A percentile compares a stretch with the other conserved stretches of the same genome.
Conservation (phyloP, 352 stramenopile species). For the Phytophthora litchii region DNA sequence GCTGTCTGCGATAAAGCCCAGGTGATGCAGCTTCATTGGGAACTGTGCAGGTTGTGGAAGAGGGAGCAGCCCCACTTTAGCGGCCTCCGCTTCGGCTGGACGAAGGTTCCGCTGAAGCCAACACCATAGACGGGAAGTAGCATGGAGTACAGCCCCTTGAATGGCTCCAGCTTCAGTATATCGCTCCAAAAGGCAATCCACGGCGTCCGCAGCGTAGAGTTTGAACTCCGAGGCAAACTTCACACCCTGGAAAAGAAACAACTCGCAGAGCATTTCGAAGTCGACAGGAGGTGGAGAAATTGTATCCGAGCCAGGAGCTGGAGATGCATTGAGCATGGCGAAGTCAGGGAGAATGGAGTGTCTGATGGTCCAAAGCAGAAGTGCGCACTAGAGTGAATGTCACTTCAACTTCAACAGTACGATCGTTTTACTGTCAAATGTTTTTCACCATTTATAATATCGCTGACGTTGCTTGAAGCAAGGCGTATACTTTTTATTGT, state of each 20-base stretch:
- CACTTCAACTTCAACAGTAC: slow-evolving; percentile 18
- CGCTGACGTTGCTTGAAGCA: no score
- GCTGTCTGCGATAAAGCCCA: slow-evolving; percentile 13
- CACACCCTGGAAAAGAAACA: slow-evolving; percentile 4
- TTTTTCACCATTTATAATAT: no score
- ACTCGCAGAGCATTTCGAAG: slow-evolving; percentile 26
- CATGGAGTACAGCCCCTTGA: background rate
- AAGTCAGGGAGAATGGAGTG: no score
- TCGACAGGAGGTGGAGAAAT: slow-evolving; percentile 14
- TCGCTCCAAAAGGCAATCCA: background rate
- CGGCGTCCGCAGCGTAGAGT: background rate
- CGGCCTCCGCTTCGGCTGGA: background rate
- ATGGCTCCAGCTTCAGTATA: background rate
- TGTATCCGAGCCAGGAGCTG: background rate
- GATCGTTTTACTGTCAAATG: no score
- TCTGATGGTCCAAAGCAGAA: no score
- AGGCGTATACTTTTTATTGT: slow-evolving; percentile 36
- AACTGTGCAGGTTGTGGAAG: background rate
- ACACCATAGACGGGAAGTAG: slow-evolving; percentile 1
- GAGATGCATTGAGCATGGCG: slow-evolving; percentile 3
- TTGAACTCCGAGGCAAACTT: slow-evolving; percentile 17
- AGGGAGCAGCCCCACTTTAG: slow-evolving; percentile 9
- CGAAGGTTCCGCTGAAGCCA: slow-evolving; percentile 19
- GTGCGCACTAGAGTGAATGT: slow-evolving; percentile 29
- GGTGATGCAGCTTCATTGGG: slow-evolving; percentile 8